phyloP scores from a whole-genome alignment of 495 filamentous ascomycete genomes.

The Penicillium tannophilum region DNA sequence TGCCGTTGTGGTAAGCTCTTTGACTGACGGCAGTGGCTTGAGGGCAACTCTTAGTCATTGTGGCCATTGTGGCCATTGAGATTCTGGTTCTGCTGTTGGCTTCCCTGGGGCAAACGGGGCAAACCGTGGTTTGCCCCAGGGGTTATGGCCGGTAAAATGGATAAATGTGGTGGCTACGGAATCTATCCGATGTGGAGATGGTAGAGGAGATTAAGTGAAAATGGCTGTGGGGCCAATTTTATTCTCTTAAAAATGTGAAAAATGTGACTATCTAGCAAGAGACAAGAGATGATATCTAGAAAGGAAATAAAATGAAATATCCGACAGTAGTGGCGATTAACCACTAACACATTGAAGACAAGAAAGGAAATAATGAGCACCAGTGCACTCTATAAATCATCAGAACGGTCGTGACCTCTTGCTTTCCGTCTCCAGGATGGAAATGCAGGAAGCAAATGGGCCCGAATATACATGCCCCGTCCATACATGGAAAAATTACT shows the following conservation, averaged over 20 bases:
- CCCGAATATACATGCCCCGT: conserved; percentile 10
- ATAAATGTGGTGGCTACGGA: not conserved
- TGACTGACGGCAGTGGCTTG: not conserved
- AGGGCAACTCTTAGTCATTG: not conserved
- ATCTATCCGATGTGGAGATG: not conserved
- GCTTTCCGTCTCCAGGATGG: conserved; percentile 30
- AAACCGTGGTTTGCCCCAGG: not conserved
- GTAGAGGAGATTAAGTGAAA: not conserved
- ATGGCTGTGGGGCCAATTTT: not conserved
- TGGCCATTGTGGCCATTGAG: not conserved
- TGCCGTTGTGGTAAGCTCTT: not conserved
- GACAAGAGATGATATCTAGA: conserved; percentile 4
- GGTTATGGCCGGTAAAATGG: not conserved
- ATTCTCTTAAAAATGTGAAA: not conserved
- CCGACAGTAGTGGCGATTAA: conserved; percentile 16
- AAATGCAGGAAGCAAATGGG: conserved; percentile 19
- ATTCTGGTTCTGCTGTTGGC: not conserved
- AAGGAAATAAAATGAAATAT: conserved; percentile 5
- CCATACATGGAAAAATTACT: conserved; percentile 17
- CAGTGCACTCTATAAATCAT: conserved; percentile 22
- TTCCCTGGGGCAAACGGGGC: too few species aligned
- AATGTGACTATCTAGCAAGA: not conserved
- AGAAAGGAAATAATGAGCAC: conserved; percentile 17
- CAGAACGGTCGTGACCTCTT: conserved; percentile 13
- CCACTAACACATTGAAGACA: conserved; percentile 12